phyloP scores from a whole-genome alignment of 75 land plant genomes.

The Selaginella tamariscina region DNA sequence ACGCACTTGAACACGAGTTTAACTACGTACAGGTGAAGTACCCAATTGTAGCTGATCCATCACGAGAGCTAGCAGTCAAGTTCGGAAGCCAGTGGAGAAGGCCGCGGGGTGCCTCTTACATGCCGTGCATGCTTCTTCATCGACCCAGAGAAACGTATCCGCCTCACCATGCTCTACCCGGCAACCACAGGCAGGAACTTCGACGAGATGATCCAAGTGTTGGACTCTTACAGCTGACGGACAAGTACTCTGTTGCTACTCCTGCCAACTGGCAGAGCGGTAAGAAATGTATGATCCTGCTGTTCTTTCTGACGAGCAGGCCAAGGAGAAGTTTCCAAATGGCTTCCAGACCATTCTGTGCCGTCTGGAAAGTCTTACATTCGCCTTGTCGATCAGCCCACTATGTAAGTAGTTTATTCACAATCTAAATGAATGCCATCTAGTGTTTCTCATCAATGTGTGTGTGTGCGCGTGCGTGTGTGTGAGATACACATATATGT shows the following conservation, averaged over 20 bases:
- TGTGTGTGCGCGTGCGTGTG: no score
- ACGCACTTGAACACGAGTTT: no score
- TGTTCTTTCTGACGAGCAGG: neutral
- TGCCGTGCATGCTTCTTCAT: neutral
- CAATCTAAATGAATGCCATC: no score
- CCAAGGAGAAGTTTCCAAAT: constrained; percentile 4
- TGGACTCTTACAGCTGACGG: constrained; percentile 10
- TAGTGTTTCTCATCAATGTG: no score
- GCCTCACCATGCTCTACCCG: neutral
- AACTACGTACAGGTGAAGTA: no score
- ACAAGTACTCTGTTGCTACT: neutral
- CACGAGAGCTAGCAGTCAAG: neutral
- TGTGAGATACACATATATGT: no score
- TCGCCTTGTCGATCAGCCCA: neutral
- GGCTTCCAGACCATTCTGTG: neutral
- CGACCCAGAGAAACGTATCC: neutral
- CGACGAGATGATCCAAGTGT: neutral
- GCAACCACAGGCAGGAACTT: constrained; percentile 8
- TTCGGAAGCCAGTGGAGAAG: neutral
- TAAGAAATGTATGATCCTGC: constrained; percentile 2
- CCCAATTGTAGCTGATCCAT: neutral
- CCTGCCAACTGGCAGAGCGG: constrained; percentile 4
- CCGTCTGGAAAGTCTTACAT: constrained; percentile 2
- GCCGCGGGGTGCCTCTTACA: neutral
- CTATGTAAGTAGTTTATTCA: no score